Base-by-base conservation (phyloP, 306 rosid genomes). In the Clitoria ternatea region DNA sequence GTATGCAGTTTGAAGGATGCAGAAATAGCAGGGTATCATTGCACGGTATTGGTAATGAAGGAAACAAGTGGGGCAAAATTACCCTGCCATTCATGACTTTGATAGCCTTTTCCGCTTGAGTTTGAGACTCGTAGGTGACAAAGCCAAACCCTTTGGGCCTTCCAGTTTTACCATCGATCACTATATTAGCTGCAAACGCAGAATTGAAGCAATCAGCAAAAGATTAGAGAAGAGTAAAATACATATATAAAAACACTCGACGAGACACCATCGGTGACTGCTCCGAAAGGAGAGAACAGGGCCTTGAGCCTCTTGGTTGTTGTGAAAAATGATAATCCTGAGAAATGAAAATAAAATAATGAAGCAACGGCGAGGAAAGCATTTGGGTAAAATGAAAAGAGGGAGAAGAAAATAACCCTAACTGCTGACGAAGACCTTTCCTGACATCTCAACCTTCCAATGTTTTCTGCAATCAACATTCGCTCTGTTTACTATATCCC, bases 81-180 rank as follows among this genome's bases (percentile, higher is more conserved):
- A 92, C 98, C 91, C 88, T 75, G 77, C 91, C 98, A 79, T 90
- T 78, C 91, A 92, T 74, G 74, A 87, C 78, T 60, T 88, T 81
- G 44, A 82, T 2, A 67, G 98, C 98, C 61, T 86, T 92, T 59
- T 74, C 69, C 4, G 96, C 98, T 35, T 86, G 87, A 26, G 29
- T 75, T 73, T 79, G 83, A 6, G 92, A 74, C 19, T 86, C 19
- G 54, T 57, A 92, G 6, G 92, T 69, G 9, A 92, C 93, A 71
- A 92, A 92, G 26, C 91, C 98, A 49, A 86, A 90, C n/a, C 98
- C 97, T 85, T 90, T 92, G 24, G 96, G 88, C 68, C 98, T 88
- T 24, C 13, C 45, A 26, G 97, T 90, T 60, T 7, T 29, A 6
- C 44, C 77, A 74, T 92, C 96, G 22, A 52, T 0, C 23, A 85